Percentiles rank a stretch among this genome's conserved stretches.
Evolutionary conservation across 2,329 filamentous ascomycete genomes (phyloP).

Genomic region (Fusarium stilboides): DNA sequence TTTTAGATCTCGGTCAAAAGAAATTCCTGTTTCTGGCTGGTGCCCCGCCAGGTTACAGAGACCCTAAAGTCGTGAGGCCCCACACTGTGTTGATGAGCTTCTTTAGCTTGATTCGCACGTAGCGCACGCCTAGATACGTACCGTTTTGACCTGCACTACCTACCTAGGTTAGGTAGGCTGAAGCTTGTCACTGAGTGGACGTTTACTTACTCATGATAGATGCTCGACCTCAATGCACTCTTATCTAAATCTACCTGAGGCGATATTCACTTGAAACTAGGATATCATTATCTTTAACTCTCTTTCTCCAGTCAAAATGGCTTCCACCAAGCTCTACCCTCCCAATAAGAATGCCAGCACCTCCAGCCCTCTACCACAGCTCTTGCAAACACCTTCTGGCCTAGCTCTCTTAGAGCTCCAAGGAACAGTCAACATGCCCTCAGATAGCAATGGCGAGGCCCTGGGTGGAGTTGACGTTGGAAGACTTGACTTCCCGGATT

Average conservation of each 20-base stretch:
- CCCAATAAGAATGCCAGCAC: constrained; percentile 50
- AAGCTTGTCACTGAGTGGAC: neutral
- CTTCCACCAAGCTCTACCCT: constrained; percentile 60
- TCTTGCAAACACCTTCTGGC: constrained; percentile 90
- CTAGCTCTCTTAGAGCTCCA: constrained; percentile 94
- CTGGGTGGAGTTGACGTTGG: constrained; percentile 68
- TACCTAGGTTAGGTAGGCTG: too few relatives aligned
- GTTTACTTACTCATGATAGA: neutral
- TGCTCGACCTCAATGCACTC: neutral
- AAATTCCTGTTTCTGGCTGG: constrained; percentile 37
- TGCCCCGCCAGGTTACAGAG: constrained; percentile 7
- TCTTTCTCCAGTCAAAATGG: constrained; percentile 47
- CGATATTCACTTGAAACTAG: too few relatives aligned
- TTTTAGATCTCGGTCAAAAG: constrained; percentile 39
- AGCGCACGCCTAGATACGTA: constrained; percentile 18
- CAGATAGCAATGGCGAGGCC: constrained; percentile 53
- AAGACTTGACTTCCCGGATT: constrained; percentile 83
- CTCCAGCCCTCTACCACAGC: constrained; percentile 77
- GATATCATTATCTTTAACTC: neutral
- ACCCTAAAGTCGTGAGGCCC: constrained; percentile 9
- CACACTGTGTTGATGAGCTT: constrained; percentile 19
- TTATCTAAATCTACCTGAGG: too few relatives aligned
- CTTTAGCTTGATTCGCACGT: neutral
- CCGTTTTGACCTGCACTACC: neutral
- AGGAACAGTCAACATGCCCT: constrained; percentile 85